Evolutionary conservation across 148 eudicot genomes (phyloP), one percentile per base, ranked within the genome.

Genomic region (Spergularia bocconei): DNA sequence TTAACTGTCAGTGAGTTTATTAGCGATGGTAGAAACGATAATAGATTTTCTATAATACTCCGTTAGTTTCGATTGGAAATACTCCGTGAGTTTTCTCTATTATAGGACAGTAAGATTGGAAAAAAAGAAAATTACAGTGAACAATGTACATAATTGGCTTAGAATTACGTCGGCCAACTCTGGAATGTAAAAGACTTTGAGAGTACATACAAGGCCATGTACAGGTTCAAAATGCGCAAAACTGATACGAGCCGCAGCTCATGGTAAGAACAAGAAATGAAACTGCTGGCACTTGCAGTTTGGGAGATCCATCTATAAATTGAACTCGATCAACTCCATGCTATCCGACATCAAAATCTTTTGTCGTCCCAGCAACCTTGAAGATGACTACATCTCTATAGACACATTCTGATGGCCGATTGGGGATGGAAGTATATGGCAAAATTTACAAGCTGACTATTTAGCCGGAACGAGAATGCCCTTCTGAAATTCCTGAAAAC

Each of bases 141-240:
- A 1, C 36, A 29, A 29, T 29, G 36, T 29, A 29, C 36, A 29
- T 29, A 29, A 29, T 44, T 44, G 48, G 48, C 48, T 44, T 44
- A 6, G 48, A 44, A 3, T 0, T 6, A 6, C 7, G 7, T 44
- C 8, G 10, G 10, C 48, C 48, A 44, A 9, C 10, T 44, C 10
- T 0, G 9, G 10, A 9, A 44, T 44, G 48, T 44, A 44, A 44
- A 5, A 44, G 36, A 44, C 51, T 21, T 41, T 33, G 14, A 7
- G 14, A 8, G n/a, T 52, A 70, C 75, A 77, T 60, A 61, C 60
- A 29, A 29, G 2, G 36, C 36, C 36, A 41, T 3, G 12, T 33
- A 74, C 73, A 76, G 55, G 17, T 69, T 61, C 69, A 60, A 16
- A 41, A 44, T 44, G 38, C 29, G 70, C 56, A 64, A 78, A 78